phyloP scores from a whole-genome alignment of 208 protist genomes.

The Sergeia podlipaevii region DNA sequence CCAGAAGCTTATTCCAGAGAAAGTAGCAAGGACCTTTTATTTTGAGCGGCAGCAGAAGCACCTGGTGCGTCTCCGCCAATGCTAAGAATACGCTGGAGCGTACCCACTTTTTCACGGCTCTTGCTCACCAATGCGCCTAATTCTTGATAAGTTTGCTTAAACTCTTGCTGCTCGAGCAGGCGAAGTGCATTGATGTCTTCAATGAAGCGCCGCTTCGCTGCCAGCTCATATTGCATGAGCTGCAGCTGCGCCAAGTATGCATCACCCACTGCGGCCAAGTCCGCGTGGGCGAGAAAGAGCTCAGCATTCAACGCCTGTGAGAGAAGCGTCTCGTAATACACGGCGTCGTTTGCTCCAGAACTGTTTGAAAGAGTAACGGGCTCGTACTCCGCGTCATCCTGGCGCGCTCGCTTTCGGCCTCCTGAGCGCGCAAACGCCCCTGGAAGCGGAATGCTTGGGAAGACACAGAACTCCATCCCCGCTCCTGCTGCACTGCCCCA shows the following conservation, averaged over 20 bases:
- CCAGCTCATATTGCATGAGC: conserved; percentile 9
- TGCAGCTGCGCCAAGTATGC: conserved; percentile 15
- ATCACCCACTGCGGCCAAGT: conserved; percentile 11
- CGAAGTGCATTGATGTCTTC: conserved; percentile 29
- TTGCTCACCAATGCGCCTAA: conserved; percentile 12
- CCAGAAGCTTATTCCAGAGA: too few species aligned
- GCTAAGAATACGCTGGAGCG: conserved; percentile 29
- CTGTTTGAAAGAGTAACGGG: too few species aligned
- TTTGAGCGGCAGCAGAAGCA: neutral
- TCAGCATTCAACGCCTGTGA: conserved; percentile 18
- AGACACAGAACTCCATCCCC: too few species aligned
- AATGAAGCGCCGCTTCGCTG: conserved; percentile 6
- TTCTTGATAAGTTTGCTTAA: conserved; percentile 17
- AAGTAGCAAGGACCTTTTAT: too few species aligned
- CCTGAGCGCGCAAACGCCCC: too few species aligned
- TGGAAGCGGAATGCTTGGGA: too few species aligned
- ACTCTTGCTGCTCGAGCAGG: conserved; percentile 32
- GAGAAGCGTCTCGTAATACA: conserved; percentile 39
- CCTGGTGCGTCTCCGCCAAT: neutral
- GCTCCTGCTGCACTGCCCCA: too few species aligned
- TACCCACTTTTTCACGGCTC: conserved; percentile 23
- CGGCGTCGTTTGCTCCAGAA: conserved; percentile 14
- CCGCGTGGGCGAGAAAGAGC: neutral
- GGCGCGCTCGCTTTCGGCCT: too few species aligned
- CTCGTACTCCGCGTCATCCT: too few species aligned